These are phyloP conservation scores for Alternaria sp. DNA, from an alignment of 2,329 filamentous ascomycete species.

Conservation along the genomic window DNA sequence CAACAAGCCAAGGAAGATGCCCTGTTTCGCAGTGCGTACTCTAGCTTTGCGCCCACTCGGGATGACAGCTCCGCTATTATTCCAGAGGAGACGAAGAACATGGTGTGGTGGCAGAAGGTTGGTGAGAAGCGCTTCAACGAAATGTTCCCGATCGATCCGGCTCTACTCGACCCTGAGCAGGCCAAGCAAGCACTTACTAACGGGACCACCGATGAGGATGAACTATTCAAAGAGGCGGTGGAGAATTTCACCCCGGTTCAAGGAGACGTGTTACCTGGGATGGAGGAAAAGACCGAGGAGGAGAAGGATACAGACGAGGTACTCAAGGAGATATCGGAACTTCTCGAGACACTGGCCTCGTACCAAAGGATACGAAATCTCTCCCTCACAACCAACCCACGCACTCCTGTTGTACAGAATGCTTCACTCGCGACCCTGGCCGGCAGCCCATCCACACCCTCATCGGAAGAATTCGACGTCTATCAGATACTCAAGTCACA, in stretches of 20 bases:
- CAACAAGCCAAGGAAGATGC: conserved; percentile 73
- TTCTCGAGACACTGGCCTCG: conserved; percentile 77
- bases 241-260: conserved; percentile 46
- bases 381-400: conserved; percentile 68
- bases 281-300: conserved; percentile 50
- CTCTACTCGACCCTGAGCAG: conserved; percentile 46
- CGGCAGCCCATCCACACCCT: conserved; percentile 70
- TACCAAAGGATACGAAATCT: conserved; percentile 81
- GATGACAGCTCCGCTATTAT: conserved; percentile 76
- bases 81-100: conserved; percentile 69
- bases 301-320: conserved; percentile 72
- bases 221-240: conserved; percentile 46
- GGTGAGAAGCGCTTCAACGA: conserved; percentile 71
- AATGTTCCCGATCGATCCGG: conserved; percentile 63
- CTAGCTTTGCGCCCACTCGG: conserved; percentile 77
- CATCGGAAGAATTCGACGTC: conserved; percentile 61
- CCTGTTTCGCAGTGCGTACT: conserved; percentile 78
- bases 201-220: conserved; percentile 46
- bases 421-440: conserved; percentile 61
- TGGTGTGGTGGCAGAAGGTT: conserved; percentile 77
- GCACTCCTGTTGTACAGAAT: conserved; percentile 71
- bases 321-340: conserved; percentile 74
- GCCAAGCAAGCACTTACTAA: conserved; percentile 45
- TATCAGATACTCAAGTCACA: conserved; percentile 80
- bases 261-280: conserved; percentile 25